Evolutionary conservation across 2,329 filamentous ascomycete genomes (phyloP).

Genomic region (Penicillium sp.): DNA sequence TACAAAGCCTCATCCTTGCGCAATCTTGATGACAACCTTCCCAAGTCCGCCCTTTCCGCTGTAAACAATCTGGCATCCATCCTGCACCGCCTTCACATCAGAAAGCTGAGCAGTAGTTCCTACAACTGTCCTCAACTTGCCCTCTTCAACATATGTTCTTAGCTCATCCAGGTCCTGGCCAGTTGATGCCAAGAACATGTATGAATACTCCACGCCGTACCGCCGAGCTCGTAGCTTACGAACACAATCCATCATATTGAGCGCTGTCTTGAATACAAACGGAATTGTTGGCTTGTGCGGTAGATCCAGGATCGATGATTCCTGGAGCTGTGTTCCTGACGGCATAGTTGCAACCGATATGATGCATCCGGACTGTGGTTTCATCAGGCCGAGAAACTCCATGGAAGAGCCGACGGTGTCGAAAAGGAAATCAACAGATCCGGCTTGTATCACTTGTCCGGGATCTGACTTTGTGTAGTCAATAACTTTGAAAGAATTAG

Average conservation of each 20-base stretch:
- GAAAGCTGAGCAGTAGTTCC: slow-evolving; percentile 44
- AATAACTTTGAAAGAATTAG: slow-evolving; percentile 36
- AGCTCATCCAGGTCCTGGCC: slow-evolving; percentile 48
- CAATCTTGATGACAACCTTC: slow-evolving; percentile 45
- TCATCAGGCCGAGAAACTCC: slow-evolving; percentile 47
- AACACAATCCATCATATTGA: slow-evolving; percentile 38
- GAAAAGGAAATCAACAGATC: slow-evolving; percentile 53
- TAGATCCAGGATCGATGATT: slow-evolving; percentile 28
- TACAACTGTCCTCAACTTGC: slow-evolving; percentile 48
- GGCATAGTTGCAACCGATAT: slow-evolving; percentile 41
- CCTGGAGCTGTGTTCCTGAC: slow-evolving; percentile 39
- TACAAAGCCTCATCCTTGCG: background rate
- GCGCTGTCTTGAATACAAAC: slow-evolving; percentile 16
- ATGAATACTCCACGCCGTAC: slow-evolving; percentile 48
- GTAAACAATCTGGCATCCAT: slow-evolving; percentile 44
- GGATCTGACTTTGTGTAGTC: slow-evolving; percentile 53
- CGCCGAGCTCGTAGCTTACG: slow-evolving; percentile 48
- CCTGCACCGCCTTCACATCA: slow-evolving; percentile 47
- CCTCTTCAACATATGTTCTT: slow-evolving; percentile 44
- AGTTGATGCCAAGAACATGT: slow-evolving; percentile 47
- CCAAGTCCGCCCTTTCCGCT: slow-evolving; percentile 48
- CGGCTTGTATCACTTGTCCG: slow-evolving; percentile 38
- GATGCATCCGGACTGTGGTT: slow-evolving; percentile 37
- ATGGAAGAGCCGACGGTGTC: slow-evolving; percentile 51
- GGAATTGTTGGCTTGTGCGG: slow-evolving; percentile 29